Percentiles rank a stretch among this genome's conserved stretches.
Conservation (phyloP, 176 grass and related monocot species). For the Musa itinerans region DNA sequence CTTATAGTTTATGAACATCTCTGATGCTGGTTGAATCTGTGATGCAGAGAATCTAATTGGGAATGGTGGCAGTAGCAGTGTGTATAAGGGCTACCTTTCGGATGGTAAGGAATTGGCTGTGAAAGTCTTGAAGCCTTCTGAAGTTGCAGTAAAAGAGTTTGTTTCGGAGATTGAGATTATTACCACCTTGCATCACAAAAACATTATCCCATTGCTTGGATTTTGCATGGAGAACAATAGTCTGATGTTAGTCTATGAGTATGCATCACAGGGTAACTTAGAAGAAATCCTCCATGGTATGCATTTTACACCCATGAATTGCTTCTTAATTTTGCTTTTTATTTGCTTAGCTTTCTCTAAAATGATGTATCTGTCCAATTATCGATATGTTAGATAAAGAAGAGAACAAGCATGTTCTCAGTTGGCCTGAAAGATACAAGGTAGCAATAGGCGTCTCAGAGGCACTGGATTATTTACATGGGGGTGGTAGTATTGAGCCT, state of each 20-base stretch:
- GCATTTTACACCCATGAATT: not conserved
- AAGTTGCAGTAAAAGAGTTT: constrained; percentile 71
- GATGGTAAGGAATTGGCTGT: constrained; percentile 56
- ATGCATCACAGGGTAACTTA: constrained; percentile 73
- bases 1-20: not conserved
- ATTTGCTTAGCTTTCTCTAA: not conserved
- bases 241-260: constrained; percentile 82
- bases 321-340: not conserved
- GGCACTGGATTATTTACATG: constrained; percentile 83
- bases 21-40: not conserved
- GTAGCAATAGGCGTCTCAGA: constrained; percentile 62
- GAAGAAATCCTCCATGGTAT: constrained; percentile 85
- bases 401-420: constrained; percentile 36
- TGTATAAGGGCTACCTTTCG: constrained; percentile 59
- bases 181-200: constrained; percentile 58
- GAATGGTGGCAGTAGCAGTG: constrained; percentile 82
- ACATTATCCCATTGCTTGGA: constrained; percentile 60
- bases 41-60: constrained; percentile 83
- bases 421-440: constrained; percentile 70
- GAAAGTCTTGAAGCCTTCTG: constrained; percentile 76
- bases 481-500: constrained; percentile 33
- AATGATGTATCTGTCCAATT: not conserved
- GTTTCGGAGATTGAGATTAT: constrained; percentile 62
- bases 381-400: constrained; percentile 39
- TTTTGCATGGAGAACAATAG: constrained; percentile 83